These are phyloP conservation scores for Geosiphon pyriformis DNA, from an alignment of 192 early-diverging fungal genomes.

Conservation along the genomic window DNA sequence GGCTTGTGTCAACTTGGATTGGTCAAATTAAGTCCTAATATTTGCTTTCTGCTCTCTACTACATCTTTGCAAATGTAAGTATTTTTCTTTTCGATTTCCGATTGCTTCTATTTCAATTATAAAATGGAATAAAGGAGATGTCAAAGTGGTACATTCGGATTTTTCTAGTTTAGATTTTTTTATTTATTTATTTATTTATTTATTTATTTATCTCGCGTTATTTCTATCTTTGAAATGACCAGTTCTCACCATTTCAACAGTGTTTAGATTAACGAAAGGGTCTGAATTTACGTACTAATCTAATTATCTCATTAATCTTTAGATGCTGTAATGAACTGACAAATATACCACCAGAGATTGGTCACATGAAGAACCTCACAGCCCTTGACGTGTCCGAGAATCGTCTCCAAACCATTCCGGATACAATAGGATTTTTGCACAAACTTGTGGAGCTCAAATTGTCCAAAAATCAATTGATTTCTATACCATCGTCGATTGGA, in stretches of 20 bases:
- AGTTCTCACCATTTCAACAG: too few species aligned
- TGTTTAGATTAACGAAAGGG: not conserved
- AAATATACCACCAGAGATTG: constrained; percentile 69
- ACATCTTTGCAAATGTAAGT: constrained; percentile 70
- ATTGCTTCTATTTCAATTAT: not conserved
- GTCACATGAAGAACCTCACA: constrained; percentile 63
- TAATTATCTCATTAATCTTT: constrained; percentile 15
- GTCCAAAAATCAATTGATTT: constrained; percentile 55
- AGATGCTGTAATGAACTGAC: constrained; percentile 73
- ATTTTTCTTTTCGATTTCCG: constrained; percentile 15
- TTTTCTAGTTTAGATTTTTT: too few species aligned
- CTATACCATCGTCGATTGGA: constrained; percentile 59
- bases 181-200: too few species aligned
- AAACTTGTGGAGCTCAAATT: constrained; percentile 64
- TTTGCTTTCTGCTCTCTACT: constrained; percentile 56
- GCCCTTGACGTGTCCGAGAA: constrained; percentile 63
- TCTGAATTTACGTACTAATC: not conserved
- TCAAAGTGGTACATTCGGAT: too few species aligned
- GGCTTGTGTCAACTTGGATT: constrained; percentile 57
- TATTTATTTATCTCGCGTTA: too few species aligned
- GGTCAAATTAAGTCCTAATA: constrained; percentile 60
- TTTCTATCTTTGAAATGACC: too few species aligned
- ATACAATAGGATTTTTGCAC: constrained; percentile 58
- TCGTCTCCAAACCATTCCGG: constrained; percentile 55
- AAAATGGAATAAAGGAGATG: not conserved